These are phyloP conservation scores for Triticum turgidum DNA, from an alignment of 176 grass and related monocot species.

Conservation along the genomic window DNA sequence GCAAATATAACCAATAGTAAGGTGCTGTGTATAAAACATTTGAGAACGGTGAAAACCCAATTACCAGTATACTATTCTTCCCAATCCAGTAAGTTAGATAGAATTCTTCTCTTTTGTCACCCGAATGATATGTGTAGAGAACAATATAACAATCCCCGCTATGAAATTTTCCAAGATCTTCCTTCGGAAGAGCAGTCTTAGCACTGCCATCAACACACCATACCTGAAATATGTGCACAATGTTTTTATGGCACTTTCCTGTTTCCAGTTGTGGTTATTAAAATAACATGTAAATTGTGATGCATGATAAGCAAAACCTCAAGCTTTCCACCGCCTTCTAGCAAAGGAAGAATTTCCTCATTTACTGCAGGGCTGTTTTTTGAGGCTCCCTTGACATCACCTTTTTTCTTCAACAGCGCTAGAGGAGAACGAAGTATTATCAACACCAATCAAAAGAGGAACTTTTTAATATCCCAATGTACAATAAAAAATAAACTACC, in stretches of 20 bases:
- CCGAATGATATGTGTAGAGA: slow-evolving; percentile 90
- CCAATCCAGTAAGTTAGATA: slow-evolving; percentile 90
- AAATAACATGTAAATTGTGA: slow-evolving; percentile 12
- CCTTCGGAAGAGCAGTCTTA: slow-evolving; percentile 75
- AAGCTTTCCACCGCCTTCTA: slow-evolving; percentile 76
- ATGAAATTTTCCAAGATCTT: slow-evolving; percentile 90
- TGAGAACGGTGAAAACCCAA: neutral
- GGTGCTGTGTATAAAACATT: neutral
- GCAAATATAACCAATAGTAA: slow-evolving; percentile 1
- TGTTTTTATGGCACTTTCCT: neutral
- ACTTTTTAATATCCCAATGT: neutral
- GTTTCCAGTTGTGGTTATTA: slow-evolving; percentile 3
- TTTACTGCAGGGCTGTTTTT: slow-evolving; percentile 41
- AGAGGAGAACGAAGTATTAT: slow-evolving; percentile 38
- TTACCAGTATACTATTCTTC: slow-evolving; percentile 63
- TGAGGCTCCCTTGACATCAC: slow-evolving; percentile 65
- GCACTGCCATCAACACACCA: slow-evolving; percentile 60
- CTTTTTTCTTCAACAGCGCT: slow-evolving; percentile 70
- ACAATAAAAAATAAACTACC: slow-evolving; percentile 39
- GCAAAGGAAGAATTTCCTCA: slow-evolving; percentile 86
- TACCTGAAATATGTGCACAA: slow-evolving; percentile 57
- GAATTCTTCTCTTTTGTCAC: slow-evolving; percentile 89
- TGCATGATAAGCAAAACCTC: slow-evolving; percentile 55
- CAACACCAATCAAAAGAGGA: neutral
- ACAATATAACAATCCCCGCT: slow-evolving; percentile 90